These are phyloP conservation scores for Picochlorum sp. DNA, from an alignment of 139 green algal species.

Conservation along the genomic window DNA sequence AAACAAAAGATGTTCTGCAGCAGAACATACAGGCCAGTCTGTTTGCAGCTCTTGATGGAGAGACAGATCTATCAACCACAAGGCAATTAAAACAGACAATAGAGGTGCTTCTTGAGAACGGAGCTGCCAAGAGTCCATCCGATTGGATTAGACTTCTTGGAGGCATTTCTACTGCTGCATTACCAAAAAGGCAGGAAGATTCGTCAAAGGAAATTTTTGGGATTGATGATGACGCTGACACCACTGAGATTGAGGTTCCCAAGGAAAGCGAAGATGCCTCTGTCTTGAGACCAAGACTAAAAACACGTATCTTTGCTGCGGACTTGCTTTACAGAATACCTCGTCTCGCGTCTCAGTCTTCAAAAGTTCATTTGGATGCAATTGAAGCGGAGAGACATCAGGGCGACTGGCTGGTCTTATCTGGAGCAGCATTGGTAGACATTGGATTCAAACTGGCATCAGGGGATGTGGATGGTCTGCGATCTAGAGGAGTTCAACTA, in stretches of 20 bases:
- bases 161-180: constrained; percentile 33
- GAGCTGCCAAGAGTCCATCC: constrained; percentile 28
- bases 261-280: constrained; percentile 17
- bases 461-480: constrained; percentile 46
- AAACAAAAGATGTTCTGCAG: constrained; percentile 39
- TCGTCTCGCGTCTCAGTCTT: background rate
- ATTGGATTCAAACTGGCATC: constrained; percentile 67
- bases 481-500: constrained; percentile 47
- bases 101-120: constrained; percentile 42
- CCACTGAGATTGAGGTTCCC: constrained; percentile 26
- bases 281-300: constrained; percentile 3
- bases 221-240: constrained; percentile 4
- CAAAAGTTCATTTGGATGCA: constrained; percentile 51
- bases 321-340: background rate
- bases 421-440: constrained; percentile 59
- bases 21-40: constrained; percentile 57
- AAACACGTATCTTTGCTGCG: constrained; percentile 2
- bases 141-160: constrained; percentile 55
- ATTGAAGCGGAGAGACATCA: constrained; percentile 16
- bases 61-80: constrained; percentile 44
- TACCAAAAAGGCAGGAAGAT: background rate
- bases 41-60: constrained; percentile 73
- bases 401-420: constrained; percentile 56
- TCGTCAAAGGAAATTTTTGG: background rate
- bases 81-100: constrained; percentile 49